phyloP scores from a whole-genome alignment of 805 yeast genomes.

The Suhomyces sp. region DNA sequence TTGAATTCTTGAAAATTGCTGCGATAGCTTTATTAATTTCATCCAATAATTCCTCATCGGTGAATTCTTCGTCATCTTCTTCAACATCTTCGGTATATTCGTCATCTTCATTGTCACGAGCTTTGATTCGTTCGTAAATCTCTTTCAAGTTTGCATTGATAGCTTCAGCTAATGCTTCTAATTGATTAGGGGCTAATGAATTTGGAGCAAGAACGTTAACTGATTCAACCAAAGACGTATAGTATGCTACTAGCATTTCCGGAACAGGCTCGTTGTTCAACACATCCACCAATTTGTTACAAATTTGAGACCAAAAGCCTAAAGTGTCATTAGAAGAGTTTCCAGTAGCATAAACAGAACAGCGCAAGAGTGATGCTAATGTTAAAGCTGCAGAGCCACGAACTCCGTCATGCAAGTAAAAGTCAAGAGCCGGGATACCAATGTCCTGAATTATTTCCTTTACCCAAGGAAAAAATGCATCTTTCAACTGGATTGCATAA shows the following conservation, averaged over 20 bases:
- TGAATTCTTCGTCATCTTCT: slow-evolving; percentile 77
- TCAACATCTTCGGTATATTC: slow-evolving; percentile 86
- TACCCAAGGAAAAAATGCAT: slow-evolving; percentile 79
- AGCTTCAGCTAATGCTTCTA: slow-evolving; percentile 56
- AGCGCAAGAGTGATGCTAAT: slow-evolving; percentile 71
- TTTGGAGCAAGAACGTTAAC: slow-evolving; percentile 66
- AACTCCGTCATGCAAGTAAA: slow-evolving; percentile 91
- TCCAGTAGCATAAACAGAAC: slow-evolving; percentile 57
- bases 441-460: slow-evolving; percentile 74
- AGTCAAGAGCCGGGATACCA: slow-evolving; percentile 84
- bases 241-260: slow-evolving; percentile 77
- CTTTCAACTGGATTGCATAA: slow-evolving; percentile 83
- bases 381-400: slow-evolving; percentile 87
- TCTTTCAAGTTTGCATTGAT: slow-evolving; percentile 63
- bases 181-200: slow-evolving; percentile 54
- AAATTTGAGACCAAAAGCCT: slow-evolving; percentile 69
- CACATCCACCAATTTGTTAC: slow-evolving; percentile 65
- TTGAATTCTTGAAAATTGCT: slow-evolving; percentile 63
- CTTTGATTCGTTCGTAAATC: slow-evolving; percentile 66
- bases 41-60: slow-evolving; percentile 87
- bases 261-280: slow-evolving; percentile 78
- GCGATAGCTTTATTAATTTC: slow-evolving; percentile 78
- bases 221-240: slow-evolving; percentile 66
- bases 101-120: slow-evolving; percentile 74
- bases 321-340: slow-evolving; percentile 58